Percentiles rank a stretch among this genome's conserved stretches.
phyloP scores from a whole-genome alignment of 2,329 filamentous ascomycete genomes.

The Trichoderma harzianum region DNA sequence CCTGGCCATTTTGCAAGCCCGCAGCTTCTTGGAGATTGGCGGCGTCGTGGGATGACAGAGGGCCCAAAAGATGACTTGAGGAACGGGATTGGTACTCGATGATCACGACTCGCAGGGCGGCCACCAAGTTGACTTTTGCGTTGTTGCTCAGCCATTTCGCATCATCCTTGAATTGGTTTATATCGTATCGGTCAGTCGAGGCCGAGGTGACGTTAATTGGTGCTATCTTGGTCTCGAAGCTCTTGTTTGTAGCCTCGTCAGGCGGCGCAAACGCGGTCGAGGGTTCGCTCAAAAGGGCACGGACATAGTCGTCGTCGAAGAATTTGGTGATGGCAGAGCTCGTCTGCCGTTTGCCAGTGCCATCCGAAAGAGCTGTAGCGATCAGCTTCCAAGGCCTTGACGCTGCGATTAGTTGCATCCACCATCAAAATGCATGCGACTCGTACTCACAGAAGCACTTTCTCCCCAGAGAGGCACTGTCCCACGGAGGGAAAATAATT shows the following conservation, averaged over 20 bases:
- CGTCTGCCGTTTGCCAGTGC: conserved; percentile 51
- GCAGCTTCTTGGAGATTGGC: conserved; percentile 72
- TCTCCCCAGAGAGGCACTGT: conserved; percentile 77
- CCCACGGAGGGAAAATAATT: conserved; percentile 82
- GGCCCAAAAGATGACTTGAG: conserved; percentile 66
- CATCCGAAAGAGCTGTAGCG: conserved; percentile 55
- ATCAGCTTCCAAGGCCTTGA: conserved; percentile 60
- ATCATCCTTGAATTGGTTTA: conserved; percentile 80
- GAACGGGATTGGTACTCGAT: conserved; percentile 81
- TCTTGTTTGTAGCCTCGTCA: conserved; percentile 62
- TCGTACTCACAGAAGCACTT: conserved; percentile 68
- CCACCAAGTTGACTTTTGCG: conserved; percentile 73
- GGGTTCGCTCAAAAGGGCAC: conserved; percentile 65
- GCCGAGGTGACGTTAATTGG: conserved; percentile 78
- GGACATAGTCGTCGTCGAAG: conserved; percentile 66
- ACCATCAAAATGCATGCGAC: not conserved
- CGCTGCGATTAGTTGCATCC: conserved; percentile 24
- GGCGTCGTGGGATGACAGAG: conserved; percentile 74
- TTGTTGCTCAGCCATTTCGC: conserved; percentile 80
- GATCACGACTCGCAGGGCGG: conserved; percentile 74
- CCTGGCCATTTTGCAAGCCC: conserved; percentile 58
- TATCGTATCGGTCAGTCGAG: conserved; percentile 63
- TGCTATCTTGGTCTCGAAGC: conserved; percentile 80
- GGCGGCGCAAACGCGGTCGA: conserved; percentile 62
- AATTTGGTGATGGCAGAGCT: conserved; percentile 61